These are phyloP conservation scores for Wickerhamomyces chambardii DNA, from an alignment of 805 yeast genomes.

Conservation along the genomic window DNA sequence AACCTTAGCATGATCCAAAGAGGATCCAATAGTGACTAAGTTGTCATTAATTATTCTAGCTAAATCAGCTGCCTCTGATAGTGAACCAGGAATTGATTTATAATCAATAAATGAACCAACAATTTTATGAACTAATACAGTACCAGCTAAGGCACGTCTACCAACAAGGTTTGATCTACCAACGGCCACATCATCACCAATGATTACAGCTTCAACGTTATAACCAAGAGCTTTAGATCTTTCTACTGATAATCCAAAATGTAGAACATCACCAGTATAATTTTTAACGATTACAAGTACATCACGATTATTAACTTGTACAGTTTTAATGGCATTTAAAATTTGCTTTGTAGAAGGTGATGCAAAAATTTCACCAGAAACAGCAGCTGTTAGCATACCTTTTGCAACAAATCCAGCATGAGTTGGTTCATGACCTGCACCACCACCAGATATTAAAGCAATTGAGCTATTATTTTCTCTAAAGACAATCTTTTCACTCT, in stretches of 20 bases:
- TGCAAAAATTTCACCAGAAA: constrained; percentile 87
- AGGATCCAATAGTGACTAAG: constrained; percentile 81
- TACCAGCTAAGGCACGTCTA: constrained; percentile 91
- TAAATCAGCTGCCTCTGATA: constrained; percentile 44
- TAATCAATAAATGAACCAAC: constrained; percentile 65
- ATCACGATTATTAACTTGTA: constrained; percentile 25
- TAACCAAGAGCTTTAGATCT: constrained; percentile 74
- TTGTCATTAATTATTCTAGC: constrained; percentile 56
- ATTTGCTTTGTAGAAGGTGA: constrained; percentile 93
- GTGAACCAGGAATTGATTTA: constrained; percentile 28
- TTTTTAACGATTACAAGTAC: constrained; percentile 78
- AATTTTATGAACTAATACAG: constrained; percentile 76
- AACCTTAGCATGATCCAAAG: constrained; percentile 82
- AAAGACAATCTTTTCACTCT: constrained; percentile 27
- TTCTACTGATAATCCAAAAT: constrained; percentile 88
- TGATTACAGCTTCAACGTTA: constrained; percentile 62
- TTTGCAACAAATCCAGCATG: constrained; percentile 89
- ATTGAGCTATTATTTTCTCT: constrained; percentile 39
- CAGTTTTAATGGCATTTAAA: constrained; percentile 45
- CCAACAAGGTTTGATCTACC: constrained; percentile 90
- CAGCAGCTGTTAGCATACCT: constrained; percentile 79
- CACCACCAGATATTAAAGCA: constrained; percentile 82
- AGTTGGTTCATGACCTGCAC: constrained; percentile 92
- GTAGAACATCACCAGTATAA: constrained; percentile 91
- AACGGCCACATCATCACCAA: constrained; percentile 91